Conservation (phyloP, 495 filamentous ascomycete species). For the Aspergillus cristatus region DNA sequence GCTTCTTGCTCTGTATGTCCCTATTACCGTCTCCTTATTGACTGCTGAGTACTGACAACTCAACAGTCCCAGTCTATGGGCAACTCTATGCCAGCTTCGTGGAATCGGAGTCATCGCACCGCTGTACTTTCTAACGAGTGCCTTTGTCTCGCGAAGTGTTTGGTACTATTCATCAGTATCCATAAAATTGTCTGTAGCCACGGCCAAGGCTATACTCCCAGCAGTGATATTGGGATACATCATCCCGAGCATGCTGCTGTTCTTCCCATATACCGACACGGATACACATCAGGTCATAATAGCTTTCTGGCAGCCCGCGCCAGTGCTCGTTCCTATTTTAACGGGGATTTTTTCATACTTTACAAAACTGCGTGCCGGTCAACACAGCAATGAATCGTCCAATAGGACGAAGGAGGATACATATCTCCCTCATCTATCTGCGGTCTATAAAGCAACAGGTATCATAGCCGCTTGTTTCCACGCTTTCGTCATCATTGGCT, state of each 20-base stretch:
- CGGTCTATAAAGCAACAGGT: slow-evolving; percentile 6
- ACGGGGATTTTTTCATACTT: slow-evolving; percentile 4
- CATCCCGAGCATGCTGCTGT: slow-evolving; percentile 6
- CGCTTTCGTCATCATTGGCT: slow-evolving; percentile 2
- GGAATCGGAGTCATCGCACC: slow-evolving; percentile 13
- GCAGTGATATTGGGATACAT: slow-evolving; percentile 10
- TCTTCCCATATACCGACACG: slow-evolving; percentile 6
- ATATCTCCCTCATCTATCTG: slow-evolving; percentile 3
- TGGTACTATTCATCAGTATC: slow-evolving; percentile 2
- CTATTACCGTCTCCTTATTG: background rate
- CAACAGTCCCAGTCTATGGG: slow-evolving; percentile 7
- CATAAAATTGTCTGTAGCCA: slow-evolving; percentile 1
- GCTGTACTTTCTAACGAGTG: slow-evolving; percentile 6
- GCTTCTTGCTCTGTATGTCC: slow-evolving; percentile 1
- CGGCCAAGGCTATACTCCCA: slow-evolving; percentile 6
- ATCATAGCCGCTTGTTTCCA: slow-evolving; percentile 8
- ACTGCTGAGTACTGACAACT: background rate
- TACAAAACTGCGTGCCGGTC: background rate
- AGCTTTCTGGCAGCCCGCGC: slow-evolving; percentile 10
- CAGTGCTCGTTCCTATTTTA: slow-evolving; percentile 5
- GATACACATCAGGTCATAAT: slow-evolving; percentile 5
- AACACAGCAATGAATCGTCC: too few relatives aligned
- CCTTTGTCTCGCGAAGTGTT: slow-evolving; percentile 1
- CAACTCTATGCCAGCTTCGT: slow-evolving; percentile 10
- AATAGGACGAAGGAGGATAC: background rate